Conservation (phyloP, 306 rosid genomes). For the Citrullus mucosospermus region DNA sequence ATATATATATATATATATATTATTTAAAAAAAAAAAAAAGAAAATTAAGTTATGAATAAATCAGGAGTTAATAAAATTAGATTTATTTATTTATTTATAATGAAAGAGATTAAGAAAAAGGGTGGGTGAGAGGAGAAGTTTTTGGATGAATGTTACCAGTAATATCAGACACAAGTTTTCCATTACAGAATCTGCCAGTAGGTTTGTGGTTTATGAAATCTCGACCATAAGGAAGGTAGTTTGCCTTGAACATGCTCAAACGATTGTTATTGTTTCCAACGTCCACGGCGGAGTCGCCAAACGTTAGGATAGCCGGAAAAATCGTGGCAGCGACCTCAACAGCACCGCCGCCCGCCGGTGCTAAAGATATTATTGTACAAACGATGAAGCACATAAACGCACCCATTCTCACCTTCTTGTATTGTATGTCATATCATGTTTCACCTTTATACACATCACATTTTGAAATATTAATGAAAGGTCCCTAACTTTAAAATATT, state of each 20-base stretch:
- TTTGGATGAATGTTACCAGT: conserved; percentile 21
- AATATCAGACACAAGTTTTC: conserved; percentile 48
- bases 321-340: not conserved
- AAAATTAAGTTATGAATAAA: too few species aligned
- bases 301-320: conserved; percentile 56
- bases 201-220: conserved; percentile 36
- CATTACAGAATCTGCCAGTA: conserved; percentile 66
- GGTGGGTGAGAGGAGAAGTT: too few species aligned
- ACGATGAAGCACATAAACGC: not conserved
- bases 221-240: conserved; percentile 64
- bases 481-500: too few species aligned
- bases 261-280: conserved; percentile 53
- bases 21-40: too few species aligned
- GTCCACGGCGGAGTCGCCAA: conserved; percentile 62
- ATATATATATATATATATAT: too few species aligned
- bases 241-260: conserved; percentile 28
- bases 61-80: too few species aligned
- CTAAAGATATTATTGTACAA: not conserved
- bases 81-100: too few species aligned
- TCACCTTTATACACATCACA: too few species aligned
- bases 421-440: too few species aligned
- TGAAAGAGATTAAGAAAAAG: too few species aligned
- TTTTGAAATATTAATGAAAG: too few species aligned
- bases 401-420: not conserved
- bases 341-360: not conserved